Conservation (phyloP, 768 basidiomycete genomes). For the Mrakia gelida region DNA sequence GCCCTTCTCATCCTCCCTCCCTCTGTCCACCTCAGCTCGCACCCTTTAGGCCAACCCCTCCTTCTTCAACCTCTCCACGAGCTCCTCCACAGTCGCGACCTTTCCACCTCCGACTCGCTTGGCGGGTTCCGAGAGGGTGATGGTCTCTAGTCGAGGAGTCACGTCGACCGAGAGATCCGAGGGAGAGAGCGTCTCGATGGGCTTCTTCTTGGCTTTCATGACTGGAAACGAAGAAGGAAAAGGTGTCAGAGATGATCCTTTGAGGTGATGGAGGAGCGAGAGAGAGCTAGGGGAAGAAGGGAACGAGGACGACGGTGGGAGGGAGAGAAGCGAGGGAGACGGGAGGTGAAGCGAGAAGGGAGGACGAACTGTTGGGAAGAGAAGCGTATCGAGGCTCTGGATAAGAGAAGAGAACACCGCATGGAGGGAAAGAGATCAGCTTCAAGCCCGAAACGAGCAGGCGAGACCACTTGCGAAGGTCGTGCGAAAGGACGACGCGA, state of each 20-base stretch:
- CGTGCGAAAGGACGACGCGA: background rate
- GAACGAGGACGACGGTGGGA: background rate
- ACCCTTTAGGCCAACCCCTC: slow-evolving; percentile 55
- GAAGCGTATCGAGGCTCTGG: slow-evolving; percentile 90
- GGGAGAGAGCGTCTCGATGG: slow-evolving; percentile 73
- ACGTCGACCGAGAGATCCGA: slow-evolving; percentile 74
- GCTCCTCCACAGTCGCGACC: slow-evolving; percentile 83
- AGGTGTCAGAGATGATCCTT: slow-evolving; percentile 40
- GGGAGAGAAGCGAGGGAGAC: slow-evolving; percentile 24
- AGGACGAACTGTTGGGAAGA: slow-evolving; percentile 50
- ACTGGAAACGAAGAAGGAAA: slow-evolving; percentile 5
- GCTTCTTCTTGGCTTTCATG: slow-evolving; percentile 89
- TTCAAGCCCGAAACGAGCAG: background rate
- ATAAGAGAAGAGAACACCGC: no score
- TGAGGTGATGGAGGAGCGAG: slow-evolving; percentile 28
- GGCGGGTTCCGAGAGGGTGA: slow-evolving; percentile 85
- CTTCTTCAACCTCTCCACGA: slow-evolving; percentile 82
- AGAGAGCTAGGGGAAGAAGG: background rate
- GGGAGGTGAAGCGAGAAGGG: background rate
- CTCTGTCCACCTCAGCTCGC: no score
- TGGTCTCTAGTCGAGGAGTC: slow-evolving; percentile 71
- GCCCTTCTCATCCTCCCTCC: no score
- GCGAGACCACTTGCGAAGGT: background rate
- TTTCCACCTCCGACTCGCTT: slow-evolving; percentile 87
- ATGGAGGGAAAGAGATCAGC: background rate